Base-by-base conservation (phyloP, 306 rosid genomes). In the Bauhinia variegata region DNA sequence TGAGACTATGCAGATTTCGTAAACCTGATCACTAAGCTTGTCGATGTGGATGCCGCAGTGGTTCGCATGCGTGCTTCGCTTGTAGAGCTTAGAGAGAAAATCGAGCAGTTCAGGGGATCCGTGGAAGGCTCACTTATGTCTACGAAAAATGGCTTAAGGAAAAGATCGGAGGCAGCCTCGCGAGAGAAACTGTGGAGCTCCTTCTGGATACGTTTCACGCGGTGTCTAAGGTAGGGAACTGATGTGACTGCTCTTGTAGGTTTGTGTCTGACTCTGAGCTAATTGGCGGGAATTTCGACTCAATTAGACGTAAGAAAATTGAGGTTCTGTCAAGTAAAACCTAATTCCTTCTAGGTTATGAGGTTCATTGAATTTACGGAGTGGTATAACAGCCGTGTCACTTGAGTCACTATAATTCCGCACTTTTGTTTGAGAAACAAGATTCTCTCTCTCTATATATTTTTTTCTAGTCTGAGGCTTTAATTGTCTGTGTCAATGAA, bases 21-120 rank as follows among this genome's bases (percentile, higher is more conserved):
- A 23, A 95, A 95, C 78, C 90, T 91, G 51, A 91, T 95, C 67
- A 95, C 99, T 56, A 91, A 95, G 67, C 97, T 95, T n/a, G 97
- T 95, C 61, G 99, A 95, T 32, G 97, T 95, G 0, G 97, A 90
- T 43, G 78, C 97, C 11, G 92, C 89, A 0, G 96, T 95, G 12
- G 96, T 95, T 36, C 83, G 99, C 4, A 95, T 95, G 97, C 90
- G 99, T 9, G 99, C 92, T 0, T 97, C 97, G 49, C 75, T 95
- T 7, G 78, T 91, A 12, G 99, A 87, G 72, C 91, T 90, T n/a
- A 68, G 99, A 7, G 97, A 86, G 59, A 95, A 95, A 83, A 90
- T 90, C 72, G 97, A 90, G 78, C 96, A 83, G 83, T 90, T 86
- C 76, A 73, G 96, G 50, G 90, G 78, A 60, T 80, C 89, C 2